Percentiles rank a stretch among this genome's conserved stretches.
Evolutionary conservation across 169 alveolate genomes (phyloP).

Genomic region (Cryptosporidium muris): DNA sequence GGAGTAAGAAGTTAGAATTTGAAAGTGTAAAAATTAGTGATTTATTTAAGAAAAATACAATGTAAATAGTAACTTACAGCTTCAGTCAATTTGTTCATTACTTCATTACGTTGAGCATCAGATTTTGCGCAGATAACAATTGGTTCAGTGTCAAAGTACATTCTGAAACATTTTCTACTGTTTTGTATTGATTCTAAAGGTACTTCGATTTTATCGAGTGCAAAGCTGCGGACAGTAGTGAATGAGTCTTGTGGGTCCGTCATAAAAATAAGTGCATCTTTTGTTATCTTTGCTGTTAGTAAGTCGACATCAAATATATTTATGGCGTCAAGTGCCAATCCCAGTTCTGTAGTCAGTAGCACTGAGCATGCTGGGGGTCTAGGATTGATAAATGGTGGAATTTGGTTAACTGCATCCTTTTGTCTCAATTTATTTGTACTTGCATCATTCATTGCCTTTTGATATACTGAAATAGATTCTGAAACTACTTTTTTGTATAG

Average conservation of each 20-base stretch:
- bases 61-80: constrained; percentile 59
- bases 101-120: constrained; percentile 50
- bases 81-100: constrained; percentile 68
- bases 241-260: constrained; percentile 53
- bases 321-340: constrained; percentile 51
- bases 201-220: constrained; percentile 50
- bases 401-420: constrained; percentile 38
- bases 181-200: constrained; percentile 68
- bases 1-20: background rate
- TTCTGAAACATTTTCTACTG: constrained; percentile 69
- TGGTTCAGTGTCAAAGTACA: constrained; percentile 54
- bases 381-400: constrained; percentile 45
- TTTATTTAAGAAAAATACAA: no score
- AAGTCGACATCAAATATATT: constrained; percentile 54
- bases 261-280: constrained; percentile 39
- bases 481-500: constrained; percentile 57
- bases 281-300: constrained; percentile 48
- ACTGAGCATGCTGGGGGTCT: constrained; percentile 61
- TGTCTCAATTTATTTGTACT: constrained; percentile 42
- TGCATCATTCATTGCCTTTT: constrained; percentile 71
- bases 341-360: constrained; percentile 40
- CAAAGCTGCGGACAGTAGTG: constrained; percentile 32
- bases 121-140: constrained; percentile 69
- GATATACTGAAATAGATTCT: constrained; percentile 59
- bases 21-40: background rate